Base-by-base conservation (phyloP, 345 rosid species). In the Barbarea vulgaris region DNA sequence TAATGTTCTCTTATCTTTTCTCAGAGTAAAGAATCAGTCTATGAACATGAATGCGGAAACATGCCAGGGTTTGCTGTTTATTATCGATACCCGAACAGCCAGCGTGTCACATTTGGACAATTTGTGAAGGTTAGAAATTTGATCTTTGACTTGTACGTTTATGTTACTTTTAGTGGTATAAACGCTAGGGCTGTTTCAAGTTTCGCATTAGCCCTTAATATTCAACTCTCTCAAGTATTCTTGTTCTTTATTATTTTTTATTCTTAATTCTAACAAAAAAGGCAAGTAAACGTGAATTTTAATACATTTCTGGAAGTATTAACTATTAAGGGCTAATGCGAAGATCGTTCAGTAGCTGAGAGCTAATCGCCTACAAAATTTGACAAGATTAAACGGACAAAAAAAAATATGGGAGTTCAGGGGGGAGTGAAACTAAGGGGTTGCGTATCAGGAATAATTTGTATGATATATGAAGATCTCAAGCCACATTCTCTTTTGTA, bases 21-120 rank as follows among this genome's bases (percentile, higher is more conserved):
- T 15, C 90, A 93, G 98, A 93, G 98, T 65, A 91, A 91, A 53
- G 99, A 96, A 81, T 87, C 98, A 50, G 83, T 96, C 57, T 96
- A 96, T 77, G 99, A 96, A 84, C 85, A 83, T 22, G 97, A 96
- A 74, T 93, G 99, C 33, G 98, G 98, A 72, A 96, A 96, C 81
- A 96, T 87, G 99, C 99, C 99, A 42, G 99, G 99, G 67, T 96
- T 96, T 81, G 99, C 99, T 81, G 98, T 96, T 48, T 93, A 93
- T 76, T 96, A 96, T 77, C 83, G 98, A 81, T 93, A 81, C 72
- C 99, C 99, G 21, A 86, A 96, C 80, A 91, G 99, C 80, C 95
- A 91, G 84, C 96, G 99, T 12, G 99, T 96, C 74, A 91, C 96
- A 34, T 96, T 91, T 79, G 98, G 96, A 64, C 99, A 96, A 80